phyloP scores from a whole-genome alignment of 1,284 basidiomycete genomes.

The Singerocomus inundabilis region DNA sequence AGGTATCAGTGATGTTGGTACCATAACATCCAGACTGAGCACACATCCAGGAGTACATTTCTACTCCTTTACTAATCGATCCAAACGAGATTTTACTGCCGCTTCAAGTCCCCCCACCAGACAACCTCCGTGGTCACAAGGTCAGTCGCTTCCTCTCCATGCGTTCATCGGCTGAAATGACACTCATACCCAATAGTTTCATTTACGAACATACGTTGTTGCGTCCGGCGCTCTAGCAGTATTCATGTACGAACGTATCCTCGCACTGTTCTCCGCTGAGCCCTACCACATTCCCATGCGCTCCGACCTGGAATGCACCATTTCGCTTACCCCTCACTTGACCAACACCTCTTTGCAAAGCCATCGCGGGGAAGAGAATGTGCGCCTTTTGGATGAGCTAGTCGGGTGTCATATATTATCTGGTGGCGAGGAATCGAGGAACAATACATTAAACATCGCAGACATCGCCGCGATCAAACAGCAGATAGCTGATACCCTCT shows the following conservation, averaged over 20 bases:
- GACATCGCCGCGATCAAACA: slow-evolving; percentile 60
- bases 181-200: slow-evolving; percentile 64
- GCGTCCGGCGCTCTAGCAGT: slow-evolving; percentile 78
- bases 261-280: slow-evolving; percentile 81
- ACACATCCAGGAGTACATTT: slow-evolving; percentile 73
- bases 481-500: slow-evolving; percentile 67
- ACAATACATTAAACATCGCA: slow-evolving; percentile 26
- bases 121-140: slow-evolving; percentile 58
- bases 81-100: slow-evolving; percentile 47
- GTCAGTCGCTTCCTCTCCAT: slow-evolving; percentile 39
- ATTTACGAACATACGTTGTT: slow-evolving; percentile 91
- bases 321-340: slow-evolving; percentile 70
- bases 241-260: slow-evolving; percentile 78
- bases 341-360: slow-evolving; percentile 96
- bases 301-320: slow-evolving; percentile 24
- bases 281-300: slow-evolving; percentile 53
- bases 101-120: slow-evolving; percentile 15
- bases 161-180: slow-evolving; percentile 9
- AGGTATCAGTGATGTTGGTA: slow-evolving; percentile 50
- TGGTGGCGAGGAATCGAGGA: slow-evolving; percentile 13
- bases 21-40: slow-evolving; percentile 7
- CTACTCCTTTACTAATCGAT: slow-evolving; percentile 75
- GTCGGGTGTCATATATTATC: slow-evolving; percentile 60
- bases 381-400: slow-evolving; percentile 78
- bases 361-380: slow-evolving; percentile 61